Percentiles rank a stretch among this genome's conserved stretches.
Conservation (phyloP, 176 grass and related monocot species). For the maize (Zea mays) region Zm-B73-REFERENCE-NAM-5.0 NC_050096.1:283478501-283479000, state of each 20-base stretch:
- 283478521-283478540: not conserved
- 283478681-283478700: too few relatives aligned
- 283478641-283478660: not conserved
- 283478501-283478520: conserved; percentile 7
- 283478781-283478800: not conserved
- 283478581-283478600: not conserved
- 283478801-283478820: not conserved
- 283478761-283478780: not conserved
- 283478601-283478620: conserved; percentile 8
- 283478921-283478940: not conserved
- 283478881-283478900: not conserved
- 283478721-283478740: not conserved
- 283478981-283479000: conserved; percentile 18
- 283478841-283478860: too few relatives aligned
- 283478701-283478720: not conserved
- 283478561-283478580: not conserved
- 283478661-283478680: not conserved
- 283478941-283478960: conserved; percentile 27
- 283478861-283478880: not conserved
- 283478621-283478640: not conserved
- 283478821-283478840: not conserved
- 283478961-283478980: conserved; percentile 6
- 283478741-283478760: not conserved
- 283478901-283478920: not conserved
- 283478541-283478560: not conserved